phyloP scores from a whole-genome alignment of 495 filamentous ascomycete species.

The Neurospora sp. region DNA sequence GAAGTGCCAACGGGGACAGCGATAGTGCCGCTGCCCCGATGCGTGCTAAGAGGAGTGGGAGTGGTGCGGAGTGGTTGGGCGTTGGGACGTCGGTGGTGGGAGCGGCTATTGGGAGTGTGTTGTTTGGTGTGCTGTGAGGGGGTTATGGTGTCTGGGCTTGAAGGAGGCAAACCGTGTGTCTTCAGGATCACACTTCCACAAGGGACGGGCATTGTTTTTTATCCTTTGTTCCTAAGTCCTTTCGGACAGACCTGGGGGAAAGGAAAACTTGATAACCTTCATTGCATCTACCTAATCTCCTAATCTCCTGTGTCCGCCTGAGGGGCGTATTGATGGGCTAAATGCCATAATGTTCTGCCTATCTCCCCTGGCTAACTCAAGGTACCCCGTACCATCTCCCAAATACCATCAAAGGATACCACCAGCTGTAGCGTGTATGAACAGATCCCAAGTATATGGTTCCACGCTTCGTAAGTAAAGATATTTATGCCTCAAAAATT shows the following conservation, averaged over 20 bases:
- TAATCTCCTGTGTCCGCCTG: background rate
- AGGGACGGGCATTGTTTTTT: background rate
- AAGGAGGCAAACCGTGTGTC: background rate
- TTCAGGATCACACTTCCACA: background rate
- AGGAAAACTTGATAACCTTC: background rate
- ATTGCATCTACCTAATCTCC: background rate
- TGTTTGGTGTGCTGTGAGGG: background rate
- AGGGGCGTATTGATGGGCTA: background rate
- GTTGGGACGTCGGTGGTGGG: slow-evolving; percentile 1
- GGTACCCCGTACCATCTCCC: background rate
- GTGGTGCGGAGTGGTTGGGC: slow-evolving; percentile 1
- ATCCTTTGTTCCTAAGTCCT: background rate
- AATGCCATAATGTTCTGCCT: background rate
- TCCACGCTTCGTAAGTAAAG: background rate
- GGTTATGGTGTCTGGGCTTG: background rate
- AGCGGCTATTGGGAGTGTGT: slow-evolving; percentile 3
- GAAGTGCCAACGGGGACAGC: background rate
- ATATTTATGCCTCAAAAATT: background rate
- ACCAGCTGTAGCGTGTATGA: background rate
- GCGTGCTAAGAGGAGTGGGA: background rate
- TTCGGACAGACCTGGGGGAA: background rate
- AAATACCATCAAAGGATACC: background rate
- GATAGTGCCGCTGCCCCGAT: background rate
- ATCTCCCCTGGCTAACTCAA: background rate
- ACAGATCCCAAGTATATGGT: background rate